Conservation (phyloP, 768 basidiomycete genomes). For the Pilatotrama ljubarskyi region DNA sequence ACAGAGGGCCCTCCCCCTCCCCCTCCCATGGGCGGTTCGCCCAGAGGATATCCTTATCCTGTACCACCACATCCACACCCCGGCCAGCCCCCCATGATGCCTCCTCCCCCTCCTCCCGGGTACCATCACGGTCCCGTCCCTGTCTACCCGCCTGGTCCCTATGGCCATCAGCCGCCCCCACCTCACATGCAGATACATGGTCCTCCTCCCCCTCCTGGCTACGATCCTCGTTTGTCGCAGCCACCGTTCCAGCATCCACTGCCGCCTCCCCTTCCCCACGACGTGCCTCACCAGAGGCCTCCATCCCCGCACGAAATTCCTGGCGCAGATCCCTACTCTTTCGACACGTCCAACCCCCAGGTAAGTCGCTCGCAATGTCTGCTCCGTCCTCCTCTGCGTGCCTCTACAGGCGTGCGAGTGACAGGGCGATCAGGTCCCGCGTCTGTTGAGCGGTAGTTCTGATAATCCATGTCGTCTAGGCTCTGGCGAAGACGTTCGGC, state of each 20-base stretch:
- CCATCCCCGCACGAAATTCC: constrained; percentile 46
- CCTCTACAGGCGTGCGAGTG: not conserved
- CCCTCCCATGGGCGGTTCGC: constrained; percentile 27
- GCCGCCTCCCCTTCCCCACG: constrained; percentile 36
- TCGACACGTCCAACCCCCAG: constrained; percentile 75
- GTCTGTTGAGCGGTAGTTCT: not conserved
- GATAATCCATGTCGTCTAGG: constrained; percentile 33
- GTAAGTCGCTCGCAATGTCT: constrained; percentile 32
- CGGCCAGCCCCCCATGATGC: constrained; percentile 39
- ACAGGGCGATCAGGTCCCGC: not conserved
- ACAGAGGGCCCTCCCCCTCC: constrained; percentile 23
- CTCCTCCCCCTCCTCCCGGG: constrained; percentile 42
- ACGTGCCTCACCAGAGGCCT: constrained; percentile 27
- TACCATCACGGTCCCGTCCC: constrained; percentile 51
- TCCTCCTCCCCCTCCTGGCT: constrained; percentile 41
- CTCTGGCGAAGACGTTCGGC: constrained; percentile 78
- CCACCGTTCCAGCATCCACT: constrained; percentile 41
- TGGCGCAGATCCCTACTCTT: constrained; percentile 76
- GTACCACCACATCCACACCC: constrained; percentile 30
- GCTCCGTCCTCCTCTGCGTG: not conserved
- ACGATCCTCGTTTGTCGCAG: constrained; percentile 41
- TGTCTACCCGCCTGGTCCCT: constrained; percentile 40
- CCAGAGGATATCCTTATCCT: constrained; percentile 33
- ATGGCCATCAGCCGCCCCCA: constrained; percentile 39
- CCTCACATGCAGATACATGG: constrained; percentile 42